Percentiles rank a stretch among this genome's conserved stretches.
phyloP scores from a whole-genome alignment of 352 stramenopile species.

The Pythium periplocum region DNA sequence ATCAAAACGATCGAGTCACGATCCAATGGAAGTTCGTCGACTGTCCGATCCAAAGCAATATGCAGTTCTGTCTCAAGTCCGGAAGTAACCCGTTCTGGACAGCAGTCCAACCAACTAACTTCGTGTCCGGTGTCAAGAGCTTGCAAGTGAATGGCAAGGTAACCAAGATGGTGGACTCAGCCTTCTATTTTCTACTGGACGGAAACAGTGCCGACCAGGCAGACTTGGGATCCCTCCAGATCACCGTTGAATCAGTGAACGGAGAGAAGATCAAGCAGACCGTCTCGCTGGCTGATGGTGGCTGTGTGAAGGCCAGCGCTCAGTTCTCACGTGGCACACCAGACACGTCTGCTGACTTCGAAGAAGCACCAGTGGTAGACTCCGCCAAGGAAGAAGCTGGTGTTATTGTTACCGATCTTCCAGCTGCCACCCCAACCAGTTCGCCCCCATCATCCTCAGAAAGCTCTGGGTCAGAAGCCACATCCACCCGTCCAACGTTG shows the following conservation, averaged over 20 bases:
- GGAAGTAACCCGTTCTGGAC: slow-evolving; percentile 60
- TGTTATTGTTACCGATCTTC: not conserved
- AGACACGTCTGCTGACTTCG: slow-evolving; percentile 7
- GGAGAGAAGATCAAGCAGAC: slow-evolving; percentile 54
- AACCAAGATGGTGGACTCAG: slow-evolving; percentile 53
- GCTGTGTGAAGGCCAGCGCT: slow-evolving; percentile 37
- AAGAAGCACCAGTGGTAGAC: not conserved
- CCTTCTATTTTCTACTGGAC: slow-evolving; percentile 63
- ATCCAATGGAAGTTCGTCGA: slow-evolving; percentile 47
- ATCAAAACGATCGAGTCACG: slow-evolving; percentile 18
- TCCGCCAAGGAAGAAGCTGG: slow-evolving; percentile 4
- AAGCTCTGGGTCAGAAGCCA: no score
- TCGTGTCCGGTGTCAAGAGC: slow-evolving; percentile 39
- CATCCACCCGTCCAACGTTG: no score
- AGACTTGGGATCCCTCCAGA: slow-evolving; percentile 34
- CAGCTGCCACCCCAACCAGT: not conserved
- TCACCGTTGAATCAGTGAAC: slow-evolving; percentile 40
- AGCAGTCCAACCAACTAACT: slow-evolving; percentile 59
- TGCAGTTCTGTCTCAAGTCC: slow-evolving; percentile 50
- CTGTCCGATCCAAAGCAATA: slow-evolving; percentile 23
- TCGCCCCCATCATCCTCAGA: no score
- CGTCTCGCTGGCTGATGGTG: slow-evolving; percentile 36
- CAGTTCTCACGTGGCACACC: slow-evolving; percentile 31
- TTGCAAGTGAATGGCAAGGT: slow-evolving; percentile 49
- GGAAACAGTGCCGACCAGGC: slow-evolving; percentile 28